These are phyloP conservation scores for Trichoderma atroviride DNA, from an alignment of 2,329 filamentous ascomycete species.

Conservation along the genomic window DNA sequence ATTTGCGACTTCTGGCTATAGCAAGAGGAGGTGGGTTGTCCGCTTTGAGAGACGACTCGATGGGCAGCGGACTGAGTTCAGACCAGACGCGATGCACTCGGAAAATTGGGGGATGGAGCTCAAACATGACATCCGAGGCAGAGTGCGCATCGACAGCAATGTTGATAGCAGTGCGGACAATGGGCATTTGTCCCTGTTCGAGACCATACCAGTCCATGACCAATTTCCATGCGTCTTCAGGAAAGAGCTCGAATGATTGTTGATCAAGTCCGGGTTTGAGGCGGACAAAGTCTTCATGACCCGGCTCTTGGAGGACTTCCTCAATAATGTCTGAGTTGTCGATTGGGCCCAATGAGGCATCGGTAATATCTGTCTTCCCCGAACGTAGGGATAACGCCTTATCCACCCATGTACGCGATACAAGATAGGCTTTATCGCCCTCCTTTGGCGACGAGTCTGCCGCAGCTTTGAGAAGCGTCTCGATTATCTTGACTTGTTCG, in stretches of 20 bases:
- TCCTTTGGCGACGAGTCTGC: slow-evolving; percentile 62
- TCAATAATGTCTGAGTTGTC: slow-evolving; percentile 84
- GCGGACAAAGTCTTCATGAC: slow-evolving; percentile 65
- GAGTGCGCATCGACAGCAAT: slow-evolving; percentile 62
- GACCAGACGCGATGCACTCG: slow-evolving; percentile 79
- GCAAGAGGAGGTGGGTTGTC: slow-evolving; percentile 63
- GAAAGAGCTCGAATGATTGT: slow-evolving; percentile 78
- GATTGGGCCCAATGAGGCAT: slow-evolving; percentile 71
- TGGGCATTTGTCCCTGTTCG: slow-evolving; percentile 67
- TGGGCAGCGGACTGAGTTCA: slow-evolving; percentile 56
- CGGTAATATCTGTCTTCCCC: slow-evolving; percentile 61
- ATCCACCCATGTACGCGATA: slow-evolving; percentile 79
- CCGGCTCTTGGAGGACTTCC: slow-evolving; percentile 56
- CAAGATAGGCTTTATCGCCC: slow-evolving; percentile 73
- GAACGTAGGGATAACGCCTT: slow-evolving; percentile 69
- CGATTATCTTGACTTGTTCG: slow-evolving; percentile 73
- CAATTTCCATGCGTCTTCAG: slow-evolving; percentile 78
- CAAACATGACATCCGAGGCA: slow-evolving; percentile 72
- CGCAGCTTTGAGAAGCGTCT: slow-evolving; percentile 59
- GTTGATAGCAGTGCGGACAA: slow-evolving; percentile 77
- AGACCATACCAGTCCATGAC: slow-evolving; percentile 83
- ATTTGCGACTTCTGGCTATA: slow-evolving; percentile 71
- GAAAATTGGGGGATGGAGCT: slow-evolving; percentile 83
- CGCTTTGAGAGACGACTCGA: slow-evolving; percentile 63
- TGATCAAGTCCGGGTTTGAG: slow-evolving; percentile 69